These are phyloP conservation scores for Metschnikowia gelsemii DNA, from an alignment of 805 yeast genomes.

Conservation along the genomic window DNA sequence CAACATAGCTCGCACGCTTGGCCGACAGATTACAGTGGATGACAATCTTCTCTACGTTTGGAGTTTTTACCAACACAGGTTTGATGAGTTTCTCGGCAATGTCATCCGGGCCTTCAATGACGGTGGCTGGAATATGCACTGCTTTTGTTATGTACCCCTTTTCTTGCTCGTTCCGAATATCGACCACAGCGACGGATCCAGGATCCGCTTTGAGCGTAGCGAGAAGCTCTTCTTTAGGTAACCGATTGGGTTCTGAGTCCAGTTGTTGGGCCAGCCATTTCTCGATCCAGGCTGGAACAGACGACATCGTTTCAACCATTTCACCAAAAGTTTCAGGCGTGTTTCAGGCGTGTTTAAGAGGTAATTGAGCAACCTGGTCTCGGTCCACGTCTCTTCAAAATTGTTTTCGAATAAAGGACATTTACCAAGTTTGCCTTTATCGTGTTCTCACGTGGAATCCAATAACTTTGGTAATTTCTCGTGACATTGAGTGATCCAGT, in stretches of 20 bases:
- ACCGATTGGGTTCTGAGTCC: constrained; percentile 13
- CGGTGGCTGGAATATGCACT: constrained; percentile 24
- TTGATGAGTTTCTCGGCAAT: constrained; percentile 17
- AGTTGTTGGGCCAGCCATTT: constrained; percentile 13
- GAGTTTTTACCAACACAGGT: constrained; percentile 14
- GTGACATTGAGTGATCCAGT: too few relatives aligned
- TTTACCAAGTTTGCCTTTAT: too few relatives aligned
- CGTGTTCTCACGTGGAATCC: too few relatives aligned
- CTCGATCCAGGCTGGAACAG: constrained; percentile 19
- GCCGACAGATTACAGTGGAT: constrained; percentile 26
- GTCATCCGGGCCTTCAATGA: constrained; percentile 18
- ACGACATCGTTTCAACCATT: constrained; percentile 1
- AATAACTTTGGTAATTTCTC: too few relatives aligned
- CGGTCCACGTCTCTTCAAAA: too few relatives aligned
- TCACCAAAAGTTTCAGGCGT: background rate
- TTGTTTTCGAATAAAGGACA: too few relatives aligned
- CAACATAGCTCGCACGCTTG: constrained; percentile 22
- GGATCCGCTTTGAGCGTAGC: constrained; percentile 13
- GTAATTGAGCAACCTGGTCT: too few relatives aligned
- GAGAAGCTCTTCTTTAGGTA: constrained; percentile 19
- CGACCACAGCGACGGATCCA: constrained; percentile 19
- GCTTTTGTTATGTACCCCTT: constrained; percentile 19
- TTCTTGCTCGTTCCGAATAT: constrained; percentile 22
- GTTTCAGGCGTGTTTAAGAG: too few relatives aligned
- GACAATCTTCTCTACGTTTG: constrained; percentile 17